Conservation (phyloP, 2,329 filamentous ascomycete species). For the Hyphodiscus sp. region DNA sequence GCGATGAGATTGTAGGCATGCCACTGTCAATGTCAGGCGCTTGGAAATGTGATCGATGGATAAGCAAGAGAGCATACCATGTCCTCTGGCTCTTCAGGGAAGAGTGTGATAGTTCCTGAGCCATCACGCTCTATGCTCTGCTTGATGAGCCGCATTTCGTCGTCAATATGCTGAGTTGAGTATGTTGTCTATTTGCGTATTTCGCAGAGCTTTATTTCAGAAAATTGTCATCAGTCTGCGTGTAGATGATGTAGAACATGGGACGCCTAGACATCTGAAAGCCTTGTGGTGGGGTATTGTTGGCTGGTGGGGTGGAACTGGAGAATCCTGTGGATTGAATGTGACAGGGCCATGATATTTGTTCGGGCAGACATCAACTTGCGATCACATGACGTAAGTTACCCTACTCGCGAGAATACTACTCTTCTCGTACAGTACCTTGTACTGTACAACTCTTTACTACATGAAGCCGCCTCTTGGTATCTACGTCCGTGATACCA, state of each 20-base stretch:
- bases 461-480: too few relatives aligned
- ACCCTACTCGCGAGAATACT: too few relatives aligned
- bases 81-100: conserved; percentile 68
- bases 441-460: too few relatives aligned
- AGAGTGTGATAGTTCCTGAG: conserved; percentile 57
- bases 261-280: conserved; percentile 1
- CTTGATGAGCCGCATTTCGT: conserved; percentile 56
- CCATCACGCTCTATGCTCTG: conserved; percentile 61
- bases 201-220: conserved; percentile 3
- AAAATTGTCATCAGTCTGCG: conserved; percentile 1
- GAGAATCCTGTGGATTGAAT: not conserved
- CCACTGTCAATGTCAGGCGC: conserved; percentile 46
- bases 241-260: not conserved
- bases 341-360: not conserved
- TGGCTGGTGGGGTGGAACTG: not conserved
- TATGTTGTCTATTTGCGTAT: not conserved
- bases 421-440: too few relatives aligned
- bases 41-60: not conserved
- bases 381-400: not conserved
- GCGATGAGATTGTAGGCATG: conserved; percentile 70
- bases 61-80: conserved; percentile 45
- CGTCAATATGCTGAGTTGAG: not conserved
- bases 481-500: too few relatives aligned
- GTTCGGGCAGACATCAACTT: not conserved
- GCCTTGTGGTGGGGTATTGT: not conserved